Conservation (phyloP, 371 early-diverging fungal species). For the Mortierella sp. region DNA sequence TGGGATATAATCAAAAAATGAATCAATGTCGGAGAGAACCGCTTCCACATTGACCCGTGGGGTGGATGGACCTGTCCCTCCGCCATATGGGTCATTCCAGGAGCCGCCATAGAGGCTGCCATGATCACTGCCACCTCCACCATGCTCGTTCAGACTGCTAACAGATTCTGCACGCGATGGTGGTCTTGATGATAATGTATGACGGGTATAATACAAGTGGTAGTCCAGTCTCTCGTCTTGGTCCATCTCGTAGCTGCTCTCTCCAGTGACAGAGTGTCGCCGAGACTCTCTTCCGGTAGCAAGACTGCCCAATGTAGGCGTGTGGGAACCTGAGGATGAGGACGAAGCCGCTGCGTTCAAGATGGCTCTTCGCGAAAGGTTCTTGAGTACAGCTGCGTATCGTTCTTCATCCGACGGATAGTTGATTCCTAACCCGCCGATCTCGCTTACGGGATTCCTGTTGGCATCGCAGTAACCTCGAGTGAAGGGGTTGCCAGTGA, state of each 20-base stretch:
- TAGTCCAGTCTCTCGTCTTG: conserved; percentile 54
- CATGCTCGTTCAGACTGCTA: conserved; percentile 51
- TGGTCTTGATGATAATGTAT: conserved; percentile 49
- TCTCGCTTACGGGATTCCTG: conserved; percentile 41
- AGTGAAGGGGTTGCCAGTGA: conserved; percentile 75
- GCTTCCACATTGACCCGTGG: conserved; percentile 51
- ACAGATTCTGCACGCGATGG: conserved; percentile 46
- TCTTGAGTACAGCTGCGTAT: conserved; percentile 62
- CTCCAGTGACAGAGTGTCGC: conserved; percentile 21
- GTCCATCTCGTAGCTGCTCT: conserved; percentile 51
- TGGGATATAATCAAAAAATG: conserved; percentile 47
- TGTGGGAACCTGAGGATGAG: conserved; percentile 27
- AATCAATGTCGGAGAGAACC: conserved; percentile 50
- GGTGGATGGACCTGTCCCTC: conserved; percentile 35
- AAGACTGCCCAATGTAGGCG: conserved; percentile 13
- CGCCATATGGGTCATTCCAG: conserved; percentile 23
- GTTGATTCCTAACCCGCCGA: conserved; percentile 43
- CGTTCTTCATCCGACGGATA: conserved; percentile 55
- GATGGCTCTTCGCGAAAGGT: conserved; percentile 65
- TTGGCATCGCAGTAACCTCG: conserved; percentile 53
- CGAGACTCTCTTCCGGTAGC: conserved; percentile 22
- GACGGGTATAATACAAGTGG: conserved; percentile 58
- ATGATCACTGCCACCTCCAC: conserved; percentile 58
- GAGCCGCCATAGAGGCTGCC: conserved; percentile 28
- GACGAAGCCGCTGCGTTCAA: conserved; percentile 49